Evolutionary conservation across 2,329 filamentous ascomycete genomes (phyloP), one percentile per base, ranked within the genome.

Genomic region (Tetracladium maxilliforme): DNA sequence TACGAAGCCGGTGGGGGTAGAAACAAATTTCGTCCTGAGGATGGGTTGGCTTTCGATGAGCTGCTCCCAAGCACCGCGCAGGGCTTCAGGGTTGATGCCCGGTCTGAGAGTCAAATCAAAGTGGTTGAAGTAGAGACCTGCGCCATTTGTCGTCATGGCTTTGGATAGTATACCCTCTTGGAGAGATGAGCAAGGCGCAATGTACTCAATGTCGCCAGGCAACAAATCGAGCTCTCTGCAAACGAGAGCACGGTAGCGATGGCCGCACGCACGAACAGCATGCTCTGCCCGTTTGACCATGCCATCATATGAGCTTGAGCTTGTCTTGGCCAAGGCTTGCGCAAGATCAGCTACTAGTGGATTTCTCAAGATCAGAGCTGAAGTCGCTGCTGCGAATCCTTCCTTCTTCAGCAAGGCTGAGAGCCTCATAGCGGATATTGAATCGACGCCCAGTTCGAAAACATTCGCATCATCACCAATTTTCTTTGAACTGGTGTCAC

Each of bases 361-460:
- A 40, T 73, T 65, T 30, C 64, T 70, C 47, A 93, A 66, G 4
- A 94, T 56, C 2, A 68, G 36, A 0, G 78, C 70, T 2, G 81
- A 65, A 6, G 66, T 70, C 0, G 70, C 72, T 10, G 58, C 52
- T 2, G 41, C 17, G 26, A 84, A 66, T 0, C 81, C 80, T 3
- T 54, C 54, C 4, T 61, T 55, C 35, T 70, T 79, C 10, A 94
- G 53, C 9, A 60, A 47, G 5, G 64, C 59, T 1, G 77, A 63
- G 16, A 94, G 61, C 6, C 70, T 63, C 22, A 92, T 72, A 0
- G 76, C 79, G 0, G 81, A 83, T 10, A 94, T 83, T 0, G 86
- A 94, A 40, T 93, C 87, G 14, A 94, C 60, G 0, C 86, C 87
- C 2, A 92, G 56, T 34, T 92, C 82, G 37, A 90, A 92, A 11